A percentile compares a stretch with the other conserved stretches of the same genome.
phyloP scores from a whole-genome alignment of 805 yeast species.

The Wickerhamiella qilinensis region DNA sequence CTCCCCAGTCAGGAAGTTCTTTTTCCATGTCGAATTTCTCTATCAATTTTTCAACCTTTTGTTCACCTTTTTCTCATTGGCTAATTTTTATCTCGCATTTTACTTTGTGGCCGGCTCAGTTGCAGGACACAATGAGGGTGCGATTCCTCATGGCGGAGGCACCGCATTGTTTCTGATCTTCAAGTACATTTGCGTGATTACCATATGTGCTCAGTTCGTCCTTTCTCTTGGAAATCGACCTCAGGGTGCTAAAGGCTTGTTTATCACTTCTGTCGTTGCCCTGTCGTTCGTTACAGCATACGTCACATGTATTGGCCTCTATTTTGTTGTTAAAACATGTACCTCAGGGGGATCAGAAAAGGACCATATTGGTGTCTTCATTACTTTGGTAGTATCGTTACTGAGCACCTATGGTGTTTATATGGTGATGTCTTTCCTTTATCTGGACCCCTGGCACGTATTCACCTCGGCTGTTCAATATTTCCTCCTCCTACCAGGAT shows the following conservation, averaged over 20 bases:
- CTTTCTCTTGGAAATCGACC: conserved; percentile 96
- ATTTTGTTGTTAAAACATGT: conserved; percentile 50
- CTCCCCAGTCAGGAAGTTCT: conserved; percentile 59
- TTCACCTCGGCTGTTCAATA: conserved; percentile 76
- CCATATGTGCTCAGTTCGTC: conserved; percentile 73
- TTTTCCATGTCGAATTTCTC: conserved; percentile 72
- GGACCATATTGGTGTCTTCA: conserved; percentile 33
- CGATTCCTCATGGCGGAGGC: conserved; percentile 47
- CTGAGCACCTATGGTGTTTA: conserved; percentile 87
- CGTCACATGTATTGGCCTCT: conserved; percentile 68
- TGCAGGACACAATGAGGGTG: conserved; percentile 27
- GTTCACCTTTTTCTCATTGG: conserved; percentile 84
- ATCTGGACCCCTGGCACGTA: conserved; percentile 94
- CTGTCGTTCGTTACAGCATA: conserved; percentile 68
- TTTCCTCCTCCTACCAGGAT: conserved; percentile 77
- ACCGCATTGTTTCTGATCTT: conserved; percentile 68
- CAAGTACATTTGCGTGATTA: conserved; percentile 71
- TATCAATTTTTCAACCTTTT: conserved; percentile 68
- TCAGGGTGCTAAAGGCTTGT: conserved; percentile 77
- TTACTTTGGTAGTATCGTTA: conserved; percentile 66
- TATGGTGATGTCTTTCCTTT: conserved; percentile 61
- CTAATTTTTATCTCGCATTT: conserved; percentile 84
- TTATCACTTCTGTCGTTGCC: conserved; percentile 53
- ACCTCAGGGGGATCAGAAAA: conserved; percentile 23
- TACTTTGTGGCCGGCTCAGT: conserved; percentile 85